Evolutionary conservation across 306 rosid genomes (phyloP).

Genomic region (Leucaena leucocephala): DNA sequence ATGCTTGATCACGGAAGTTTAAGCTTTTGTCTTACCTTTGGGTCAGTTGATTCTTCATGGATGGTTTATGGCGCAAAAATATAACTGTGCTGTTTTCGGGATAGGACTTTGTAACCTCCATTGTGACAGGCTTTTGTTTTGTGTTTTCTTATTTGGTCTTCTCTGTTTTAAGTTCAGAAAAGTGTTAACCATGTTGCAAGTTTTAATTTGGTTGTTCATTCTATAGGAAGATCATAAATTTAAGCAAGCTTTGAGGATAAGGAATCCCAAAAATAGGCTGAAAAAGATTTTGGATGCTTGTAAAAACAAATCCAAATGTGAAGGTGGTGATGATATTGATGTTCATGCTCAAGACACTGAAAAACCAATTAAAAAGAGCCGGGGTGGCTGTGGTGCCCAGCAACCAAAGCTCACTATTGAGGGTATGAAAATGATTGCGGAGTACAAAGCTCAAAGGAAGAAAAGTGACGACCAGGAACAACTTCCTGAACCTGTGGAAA

Average conservation of each 20-base stretch:
- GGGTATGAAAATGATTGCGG: conserved; percentile 90
- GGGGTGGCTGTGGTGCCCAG: conserved; percentile 99
- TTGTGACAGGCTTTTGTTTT: conserved; percentile 11
- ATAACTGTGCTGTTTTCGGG: not conserved
- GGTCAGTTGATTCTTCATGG: not conserved
- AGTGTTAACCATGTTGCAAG: not conserved
- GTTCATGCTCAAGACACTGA: conserved; percentile 65
- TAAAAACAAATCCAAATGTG: conserved; percentile 90
- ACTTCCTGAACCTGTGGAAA: conserved; percentile 97
- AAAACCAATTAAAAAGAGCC: conserved; percentile 80
- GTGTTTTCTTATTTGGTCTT: not conserved
- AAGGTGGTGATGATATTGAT: conserved; percentile 96
- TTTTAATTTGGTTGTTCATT: conserved; percentile 29
- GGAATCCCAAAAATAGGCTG: conserved; percentile 79
- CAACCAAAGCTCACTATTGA: conserved; percentile 92
- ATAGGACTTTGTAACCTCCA: not conserved
- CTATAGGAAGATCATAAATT: conserved; percentile 87
- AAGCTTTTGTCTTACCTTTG: not conserved
- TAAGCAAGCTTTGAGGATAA: conserved; percentile 85
- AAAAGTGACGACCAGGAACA: conserved; percentile 95
- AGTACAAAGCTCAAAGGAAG: conserved; percentile 92
- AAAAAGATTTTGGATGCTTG: conserved; percentile 86
- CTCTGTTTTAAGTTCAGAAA: conserved; percentile 9
- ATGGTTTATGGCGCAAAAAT: not conserved
- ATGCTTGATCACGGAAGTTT: not conserved